Base-by-base conservation (phyloP, 1,139 yeast genomes). In the Blastobotrys arbuscula region DNA sequence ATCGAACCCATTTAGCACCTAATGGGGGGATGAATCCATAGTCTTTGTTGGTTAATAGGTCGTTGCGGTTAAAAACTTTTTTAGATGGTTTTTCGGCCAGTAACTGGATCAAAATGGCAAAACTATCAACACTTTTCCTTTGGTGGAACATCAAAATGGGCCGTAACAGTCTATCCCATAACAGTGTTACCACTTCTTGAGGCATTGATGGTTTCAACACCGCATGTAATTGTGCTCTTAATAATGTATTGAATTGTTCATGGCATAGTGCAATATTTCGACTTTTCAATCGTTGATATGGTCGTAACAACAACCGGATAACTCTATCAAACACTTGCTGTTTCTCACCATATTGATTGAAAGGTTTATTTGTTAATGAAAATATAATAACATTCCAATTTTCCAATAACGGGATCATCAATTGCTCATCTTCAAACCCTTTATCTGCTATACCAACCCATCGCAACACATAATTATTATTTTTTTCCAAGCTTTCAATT, bases 271-370 rank as follows among this genome's bases (percentile, higher is more conserved):
- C 54, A 19, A 19, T 30, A 43, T 19, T 35, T 23, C 16, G n/a
- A 20, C 38, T 38, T 13, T 18, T 39, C 24, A 28, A 31, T 13
- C 36, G 12, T 26, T 49, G 48, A n/a, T 54, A 35, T 7, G 55
- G 46, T 20, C 47, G 48, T 39, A 55, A 51, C 0, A 59, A 55
- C 40, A 47, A 39, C 52, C 52, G 26, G 40, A 40, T 13, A 52
- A 44, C 20, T 45, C 49, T 26, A 47, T 45, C 16, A 44, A 20
- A 16, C 2, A 28, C 12, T 10, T 21, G 16, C 16, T 34, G n/a
- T 20, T 34, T 42, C 30, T 38, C 26, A 15, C 24, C 24, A 26
- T 34, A 35, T n/a, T 35, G 41, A 18, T 37, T 35, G n/a, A 44
- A 23, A 1, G 48, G 44, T 16, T 16, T 20, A 18, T 19, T 16